A percentile compares a stretch with the other conserved stretches of the same genome.
Evolutionary conservation across 2,329 filamentous ascomycete species (phyloP).

Genomic region (Exophiala phaeomuriformis): DNA sequence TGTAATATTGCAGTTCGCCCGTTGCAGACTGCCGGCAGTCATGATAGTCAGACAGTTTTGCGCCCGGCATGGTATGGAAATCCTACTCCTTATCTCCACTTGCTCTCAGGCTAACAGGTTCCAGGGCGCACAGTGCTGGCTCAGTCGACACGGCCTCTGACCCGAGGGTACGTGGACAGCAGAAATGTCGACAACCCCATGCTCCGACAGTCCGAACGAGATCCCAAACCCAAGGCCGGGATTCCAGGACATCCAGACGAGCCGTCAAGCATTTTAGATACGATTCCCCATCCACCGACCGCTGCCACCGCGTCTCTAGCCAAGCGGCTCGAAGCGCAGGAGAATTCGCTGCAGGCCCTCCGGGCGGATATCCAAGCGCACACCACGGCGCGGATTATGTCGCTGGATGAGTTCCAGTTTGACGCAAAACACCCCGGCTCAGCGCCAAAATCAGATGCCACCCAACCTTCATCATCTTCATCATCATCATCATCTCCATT

Average conservation of each 20-base stretch:
- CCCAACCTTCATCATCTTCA: background rate
- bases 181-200: constrained; percentile 17
- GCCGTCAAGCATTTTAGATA: constrained; percentile 24
- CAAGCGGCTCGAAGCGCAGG: constrained; percentile 11
- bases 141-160: constrained; percentile 13
- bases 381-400: constrained; percentile 10
- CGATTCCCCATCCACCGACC: constrained; percentile 13
- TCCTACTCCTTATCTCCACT: background rate
- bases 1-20: background rate
- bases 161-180: constrained; percentile 17
- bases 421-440: background rate
- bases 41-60: constrained; percentile 27
- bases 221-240: constrained; percentile 9
- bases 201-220: constrained; percentile 18
- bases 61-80: constrained; percentile 24
- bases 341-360: constrained; percentile 14
- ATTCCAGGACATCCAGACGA: constrained; percentile 24
- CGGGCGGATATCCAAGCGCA: constrained; percentile 20
- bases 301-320: constrained; percentile 6
- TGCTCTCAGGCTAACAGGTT: constrained; percentile 1
- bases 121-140: constrained; percentile 24
- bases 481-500: background rate
- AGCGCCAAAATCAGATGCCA: background rate
- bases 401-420: constrained; percentile 1
- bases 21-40: background rate